Percentiles rank a stretch among this genome's conserved stretches.
phyloP scores from a whole-genome alignment of 2,329 filamentous ascomycete genomes.

The Cladosporium sp. region DNA sequence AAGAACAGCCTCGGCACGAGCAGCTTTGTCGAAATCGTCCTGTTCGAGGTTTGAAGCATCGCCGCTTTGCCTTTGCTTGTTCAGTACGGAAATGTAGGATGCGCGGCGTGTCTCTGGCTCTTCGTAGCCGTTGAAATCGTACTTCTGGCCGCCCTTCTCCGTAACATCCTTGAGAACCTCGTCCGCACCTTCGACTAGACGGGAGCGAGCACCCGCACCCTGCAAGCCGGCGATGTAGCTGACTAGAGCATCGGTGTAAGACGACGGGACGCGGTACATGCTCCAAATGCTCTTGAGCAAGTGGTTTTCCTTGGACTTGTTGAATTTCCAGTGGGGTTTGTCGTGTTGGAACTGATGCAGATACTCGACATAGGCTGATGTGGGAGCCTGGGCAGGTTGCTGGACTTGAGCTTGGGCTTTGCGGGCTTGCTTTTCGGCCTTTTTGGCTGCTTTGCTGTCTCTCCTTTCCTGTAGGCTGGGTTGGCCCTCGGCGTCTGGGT shows the following conservation, averaged over 20 bases:
- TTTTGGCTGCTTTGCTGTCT: conserved; percentile 8
- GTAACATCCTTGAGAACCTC: conserved; percentile 55
- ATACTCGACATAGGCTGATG: conserved; percentile 66
- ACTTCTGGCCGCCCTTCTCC: conserved; percentile 46
- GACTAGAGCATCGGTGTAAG: conserved; percentile 65
- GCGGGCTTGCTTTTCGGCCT: conserved; percentile 9
- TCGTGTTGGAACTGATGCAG: conserved; percentile 69
- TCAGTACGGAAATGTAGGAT: conserved; percentile 33
- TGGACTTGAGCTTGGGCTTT: conserved; percentile 6
- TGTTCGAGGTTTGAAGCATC: conserved; percentile 22
- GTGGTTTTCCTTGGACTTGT: conserved; percentile 84
- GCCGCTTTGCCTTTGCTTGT: conserved; percentile 27
- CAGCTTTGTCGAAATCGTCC: conserved; percentile 28
- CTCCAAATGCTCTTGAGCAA: conserved; percentile 80
- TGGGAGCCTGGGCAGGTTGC: background rate
- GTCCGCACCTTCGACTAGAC: conserved; percentile 62
- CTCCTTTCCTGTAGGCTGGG: conserved; percentile 7
- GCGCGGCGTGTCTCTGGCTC: conserved; percentile 31
- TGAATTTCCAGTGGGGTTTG: conserved; percentile 82
- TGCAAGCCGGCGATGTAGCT: conserved; percentile 76
- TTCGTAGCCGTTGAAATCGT: conserved; percentile 40
- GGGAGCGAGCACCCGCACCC: conserved; percentile 62
- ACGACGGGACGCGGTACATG: conserved; percentile 62
- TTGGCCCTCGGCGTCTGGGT: conserved; percentile 32
- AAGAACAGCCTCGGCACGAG: conserved; percentile 22